Percentiles rank a stretch among this genome's conserved stretches.
These are phyloP conservation scores for Paecilomyces variotii DNA, from an alignment of 2,329 filamentous ascomycete species.

Conservation along the genomic window DNA sequence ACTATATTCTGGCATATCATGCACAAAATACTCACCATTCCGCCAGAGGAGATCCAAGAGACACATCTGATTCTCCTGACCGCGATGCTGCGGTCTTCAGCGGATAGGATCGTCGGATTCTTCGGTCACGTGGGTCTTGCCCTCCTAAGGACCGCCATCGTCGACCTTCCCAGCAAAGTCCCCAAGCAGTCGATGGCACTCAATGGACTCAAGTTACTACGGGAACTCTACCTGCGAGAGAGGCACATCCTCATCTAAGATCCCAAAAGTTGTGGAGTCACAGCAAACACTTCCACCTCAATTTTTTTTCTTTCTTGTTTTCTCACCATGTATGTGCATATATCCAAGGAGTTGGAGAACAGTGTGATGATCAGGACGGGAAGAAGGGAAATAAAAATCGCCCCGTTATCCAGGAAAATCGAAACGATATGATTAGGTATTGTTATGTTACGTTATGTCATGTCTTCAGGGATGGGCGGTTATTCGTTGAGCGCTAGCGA, in stretches of 20 bases:
- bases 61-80: constrained; percentile 66
- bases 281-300: neutral
- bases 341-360: neutral
- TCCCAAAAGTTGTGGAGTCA: neutral
- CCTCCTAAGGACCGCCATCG: constrained; percentile 59
- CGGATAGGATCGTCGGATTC: constrained; percentile 67
- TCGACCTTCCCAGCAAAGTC: constrained; percentile 58
- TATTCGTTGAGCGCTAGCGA: neutral
- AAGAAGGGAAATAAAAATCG: neutral
- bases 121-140: constrained; percentile 72
- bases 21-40: constrained; percentile 68
- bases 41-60: constrained; percentile 57
- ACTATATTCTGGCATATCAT: constrained; percentile 76
- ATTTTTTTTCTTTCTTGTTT: neutral
- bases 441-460: neutral
- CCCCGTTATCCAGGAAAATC: neutral
- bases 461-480: neutral
- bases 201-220: constrained; percentile 30
- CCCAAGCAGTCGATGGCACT: constrained; percentile 28
- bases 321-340: neutral
- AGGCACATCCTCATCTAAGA: constrained; percentile 29
- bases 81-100: constrained; percentile 63
- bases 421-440: neutral
- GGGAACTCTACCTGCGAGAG: constrained; percentile 29
- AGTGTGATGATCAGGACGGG: neutral